Base-by-base conservation (phyloP, 768 basidiomycete species). In the Strobilomyces echinocephalus region DNA sequence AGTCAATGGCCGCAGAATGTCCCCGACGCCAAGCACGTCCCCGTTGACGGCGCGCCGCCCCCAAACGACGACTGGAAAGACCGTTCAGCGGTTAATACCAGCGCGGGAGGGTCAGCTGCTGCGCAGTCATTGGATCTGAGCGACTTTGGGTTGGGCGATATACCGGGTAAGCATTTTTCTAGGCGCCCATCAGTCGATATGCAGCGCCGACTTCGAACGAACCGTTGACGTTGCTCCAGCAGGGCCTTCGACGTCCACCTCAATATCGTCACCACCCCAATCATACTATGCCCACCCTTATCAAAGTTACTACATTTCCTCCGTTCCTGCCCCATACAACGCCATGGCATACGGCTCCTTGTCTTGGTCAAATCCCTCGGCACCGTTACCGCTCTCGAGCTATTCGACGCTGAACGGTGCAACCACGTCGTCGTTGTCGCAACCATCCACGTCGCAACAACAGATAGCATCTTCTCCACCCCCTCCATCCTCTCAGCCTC, bases 381-480 rank as follows among this genome's bases (percentile, higher is more conserved):
- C 68, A 26, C 69, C 72, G 12, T 48, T 88, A 1, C 88, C 88
- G 0, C 66, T 90, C 28, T 88, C 88, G 14, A 82, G 72, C 54
- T 90, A 88, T 56, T 90, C 88, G n/a, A 81, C 82, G 43, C 70
- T 89, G 45, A 88, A 89, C 65, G 87, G 85, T 15, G 85, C 87
- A n/a, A 87, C 85, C 11, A 79, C 73, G 1, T 69, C 77, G 15
- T 68, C 76, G 33, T 63, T 74, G 11, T 54, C 64, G 14, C 68
- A 65, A 46, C 20, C 60, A 18, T 58, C 72, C 39, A 48, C 67
- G 7, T 65, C 72, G 11, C 64, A 64, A n/a, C 69, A 71, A 28
- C 66, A 71, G 34, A 52, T 65, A 40, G 46, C 63, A 3, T 71
- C 73, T 28, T 54, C 70, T 7, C 57, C 59, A 41, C 64, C 68